phyloP scores from a whole-genome alignment of 2,329 filamentous ascomycete species.

The Fusarium pseudograminearum region DNA sequence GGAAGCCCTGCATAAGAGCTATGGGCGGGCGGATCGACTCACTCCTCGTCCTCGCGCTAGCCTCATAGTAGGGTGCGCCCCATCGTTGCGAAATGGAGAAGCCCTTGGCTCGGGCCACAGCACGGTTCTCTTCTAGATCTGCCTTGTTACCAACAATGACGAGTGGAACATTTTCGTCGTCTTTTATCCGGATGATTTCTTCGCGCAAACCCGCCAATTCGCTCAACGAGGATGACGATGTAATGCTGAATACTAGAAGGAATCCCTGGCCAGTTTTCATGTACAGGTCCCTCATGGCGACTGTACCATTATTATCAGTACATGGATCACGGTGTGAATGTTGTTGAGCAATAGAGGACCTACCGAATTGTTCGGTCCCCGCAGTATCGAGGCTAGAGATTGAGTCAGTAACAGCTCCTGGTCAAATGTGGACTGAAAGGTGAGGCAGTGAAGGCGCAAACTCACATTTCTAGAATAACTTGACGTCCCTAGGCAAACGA shows the following conservation, averaged over 20 bases:
- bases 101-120: slow-evolving; percentile 80
- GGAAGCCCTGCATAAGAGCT: slow-evolving; percentile 14
- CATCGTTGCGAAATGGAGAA: slow-evolving; percentile 89
- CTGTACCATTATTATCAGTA: slow-evolving; percentile 52
- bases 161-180: slow-evolving; percentile 85
- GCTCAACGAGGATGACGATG: slow-evolving; percentile 82
- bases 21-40: slow-evolving; percentile 48
- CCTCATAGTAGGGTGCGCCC: slow-evolving; percentile 92
- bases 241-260: slow-evolving; percentile 91
- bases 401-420: slow-evolving; percentile 39
- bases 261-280: slow-evolving; percentile 96
- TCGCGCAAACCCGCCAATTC: slow-evolving; percentile 86
- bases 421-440: slow-evolving; percentile 32
- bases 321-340: slow-evolving; percentile 18
- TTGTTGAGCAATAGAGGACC: slow-evolving; percentile 52
- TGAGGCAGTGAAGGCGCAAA: slow-evolving; percentile 17
- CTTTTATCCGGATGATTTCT: slow-evolving; percentile 91
- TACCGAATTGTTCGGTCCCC: slow-evolving; percentile 93
- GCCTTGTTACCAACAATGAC: slow-evolving; percentile 94
- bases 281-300: slow-evolving; percentile 82
- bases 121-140: slow-evolving; percentile 87
- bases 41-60: slow-evolving; percentile 82
- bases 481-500: slow-evolving; percentile 75
- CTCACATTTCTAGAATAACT: slow-evolving; percentile 90
- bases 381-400: slow-evolving; percentile 80